Evolutionary conservation across 73 alveolate genomes (phyloP).

Genomic region (Paramecium sonneborni): DNA sequence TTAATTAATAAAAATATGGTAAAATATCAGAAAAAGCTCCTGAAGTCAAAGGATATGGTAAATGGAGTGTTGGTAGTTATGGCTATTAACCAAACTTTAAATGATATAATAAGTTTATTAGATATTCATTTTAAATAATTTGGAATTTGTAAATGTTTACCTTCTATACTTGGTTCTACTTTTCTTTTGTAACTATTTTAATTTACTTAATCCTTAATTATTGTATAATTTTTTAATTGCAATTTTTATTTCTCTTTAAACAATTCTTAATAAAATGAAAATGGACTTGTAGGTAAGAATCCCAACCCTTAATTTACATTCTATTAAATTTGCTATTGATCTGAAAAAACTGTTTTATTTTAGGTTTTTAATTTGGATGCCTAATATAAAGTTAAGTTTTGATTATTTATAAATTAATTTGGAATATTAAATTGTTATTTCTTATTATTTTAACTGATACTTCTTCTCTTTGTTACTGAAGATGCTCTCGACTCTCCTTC

Average conservation of each 20-base stretch:
- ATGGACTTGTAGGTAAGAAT: background rate
- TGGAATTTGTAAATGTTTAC: background rate
- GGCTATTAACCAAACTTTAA: conserved; percentile 24
- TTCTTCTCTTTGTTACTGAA: background rate
- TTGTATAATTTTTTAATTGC: background rate
- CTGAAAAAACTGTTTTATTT: background rate
- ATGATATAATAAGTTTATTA: background rate
- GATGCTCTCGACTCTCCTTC: background rate
- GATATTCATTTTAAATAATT: background rate
- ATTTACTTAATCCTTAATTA: background rate
- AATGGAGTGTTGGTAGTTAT: conserved; percentile 17
- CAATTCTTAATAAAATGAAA: background rate
- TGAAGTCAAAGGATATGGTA: conserved; percentile 5
- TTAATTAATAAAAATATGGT: conserved; percentile 37
- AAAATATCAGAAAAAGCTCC: background rate
- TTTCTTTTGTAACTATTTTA: background rate
- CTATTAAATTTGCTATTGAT: background rate
- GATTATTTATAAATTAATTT: background rate
- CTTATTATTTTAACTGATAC: background rate
- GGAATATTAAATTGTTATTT: background rate
- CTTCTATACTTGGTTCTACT: background rate
- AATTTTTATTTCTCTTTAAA: background rate
- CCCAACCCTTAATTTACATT: background rate
- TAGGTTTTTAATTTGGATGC: background rate
- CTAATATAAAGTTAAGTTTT: background rate